Percentiles rank a stretch among this genome's conserved stretches.
These are phyloP conservation scores for Gossypium schwendimanii DNA, from an alignment of 441 rosid genomes.

Conservation along the genomic window DNA sequence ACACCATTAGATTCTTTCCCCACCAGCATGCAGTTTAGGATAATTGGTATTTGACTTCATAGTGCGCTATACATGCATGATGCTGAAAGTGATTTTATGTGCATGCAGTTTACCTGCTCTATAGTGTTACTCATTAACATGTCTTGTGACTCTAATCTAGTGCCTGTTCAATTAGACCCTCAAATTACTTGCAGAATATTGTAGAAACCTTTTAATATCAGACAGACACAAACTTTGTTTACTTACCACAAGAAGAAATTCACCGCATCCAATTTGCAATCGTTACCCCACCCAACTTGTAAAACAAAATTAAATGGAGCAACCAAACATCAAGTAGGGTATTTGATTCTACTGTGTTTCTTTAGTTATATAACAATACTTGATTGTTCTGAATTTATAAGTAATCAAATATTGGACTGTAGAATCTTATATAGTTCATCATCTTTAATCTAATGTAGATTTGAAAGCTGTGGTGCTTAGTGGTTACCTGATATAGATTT, in stretches of 20 bases:
- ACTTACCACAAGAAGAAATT: background rate
- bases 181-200: background rate
- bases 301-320: too few species aligned
- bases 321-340: too few species aligned
- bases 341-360: too few species aligned
- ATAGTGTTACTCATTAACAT: background rate
- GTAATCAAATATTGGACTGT: background rate
- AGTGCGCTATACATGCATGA: background rate
- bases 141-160: background rate
- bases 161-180: background rate
- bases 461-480: background rate
- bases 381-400: background rate
- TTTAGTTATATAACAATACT: background rate
- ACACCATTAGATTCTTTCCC: background rate
- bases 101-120: background rate
- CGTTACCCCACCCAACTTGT: background rate
- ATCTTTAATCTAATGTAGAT: background rate
- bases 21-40: background rate
- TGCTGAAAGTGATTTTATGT: background rate
- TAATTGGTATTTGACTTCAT: background rate
- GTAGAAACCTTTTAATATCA: background rate
- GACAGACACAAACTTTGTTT: background rate
- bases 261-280: background rate
- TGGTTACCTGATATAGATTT: constrained; percentile 46
- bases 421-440: background rate